Percentiles rank a stretch among this genome's conserved stretches.
phyloP scores from a whole-genome alignment of 345 rosid genomes.

The Hypericum perforatum region DNA sequence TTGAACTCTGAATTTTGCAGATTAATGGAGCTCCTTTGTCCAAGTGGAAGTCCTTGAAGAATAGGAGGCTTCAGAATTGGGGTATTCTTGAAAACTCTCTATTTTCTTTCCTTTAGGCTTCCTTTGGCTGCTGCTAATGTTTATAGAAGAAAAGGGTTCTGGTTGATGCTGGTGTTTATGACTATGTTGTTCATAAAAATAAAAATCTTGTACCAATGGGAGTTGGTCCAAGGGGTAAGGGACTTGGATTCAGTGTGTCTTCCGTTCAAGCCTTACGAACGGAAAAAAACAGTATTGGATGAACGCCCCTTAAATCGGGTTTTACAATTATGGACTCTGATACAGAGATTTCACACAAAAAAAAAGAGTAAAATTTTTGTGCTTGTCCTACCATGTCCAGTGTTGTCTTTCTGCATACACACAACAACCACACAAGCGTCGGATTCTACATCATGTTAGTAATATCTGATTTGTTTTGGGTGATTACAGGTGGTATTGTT shows the following conservation, averaged over 20 bases:
- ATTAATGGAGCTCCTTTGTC: slow-evolving; percentile 58
- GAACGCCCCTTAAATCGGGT: too few species aligned
- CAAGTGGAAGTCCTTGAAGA: slow-evolving; percentile 81
- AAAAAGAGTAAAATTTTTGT: too few species aligned
- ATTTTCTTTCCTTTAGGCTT: background rate
- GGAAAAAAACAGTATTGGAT: too few species aligned
- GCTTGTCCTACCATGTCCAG: too few species aligned
- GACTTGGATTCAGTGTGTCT: too few species aligned
- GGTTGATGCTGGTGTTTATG: background rate
- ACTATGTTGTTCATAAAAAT: too few species aligned
- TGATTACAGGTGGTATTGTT: slow-evolving; percentile 74
- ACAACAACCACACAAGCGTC: background rate
- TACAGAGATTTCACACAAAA: too few species aligned
- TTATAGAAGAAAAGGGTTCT: background rate
- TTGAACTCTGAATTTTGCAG: slow-evolving; percentile 18
- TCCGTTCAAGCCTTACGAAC: too few species aligned
- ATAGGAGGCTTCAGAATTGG: slow-evolving; percentile 87
- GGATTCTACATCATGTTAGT: background rate
- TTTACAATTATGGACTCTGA: too few species aligned
- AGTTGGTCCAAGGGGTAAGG: too few species aligned
- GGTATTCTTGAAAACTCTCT: slow-evolving; percentile 30
- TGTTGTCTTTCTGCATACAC: too few species aligned
- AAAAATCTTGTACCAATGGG: too few species aligned
- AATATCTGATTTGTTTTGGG: background rate
- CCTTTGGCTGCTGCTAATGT: background rate